These are phyloP conservation scores for Quercus mongolica DNA, from an alignment of 306 rosid genomes.

Conservation along the genomic window DNA sequence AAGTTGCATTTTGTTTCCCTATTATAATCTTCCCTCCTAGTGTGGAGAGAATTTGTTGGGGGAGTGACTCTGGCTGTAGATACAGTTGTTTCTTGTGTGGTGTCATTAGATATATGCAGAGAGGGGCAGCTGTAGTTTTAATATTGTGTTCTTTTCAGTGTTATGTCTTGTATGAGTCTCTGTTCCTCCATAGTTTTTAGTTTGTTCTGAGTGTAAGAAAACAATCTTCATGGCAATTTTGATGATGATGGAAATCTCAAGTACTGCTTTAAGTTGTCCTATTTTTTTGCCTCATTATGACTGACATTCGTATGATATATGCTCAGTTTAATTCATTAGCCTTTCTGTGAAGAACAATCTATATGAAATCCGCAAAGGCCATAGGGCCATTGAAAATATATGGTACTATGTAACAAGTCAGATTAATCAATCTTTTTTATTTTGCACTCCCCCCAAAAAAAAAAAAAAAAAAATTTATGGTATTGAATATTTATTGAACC, in stretches of 20 bases:
- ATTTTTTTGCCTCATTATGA: background rate
- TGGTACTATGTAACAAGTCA: no score
- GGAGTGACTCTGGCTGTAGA: conserved; percentile 18
- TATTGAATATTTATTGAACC: no score
- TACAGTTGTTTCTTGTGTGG: conserved; percentile 25
- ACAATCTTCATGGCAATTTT: conserved; percentile 35
- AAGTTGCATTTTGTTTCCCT: conserved; percentile 5
- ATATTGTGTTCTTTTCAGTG: conserved; percentile 27
- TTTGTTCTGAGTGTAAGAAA: conserved; percentile 23
- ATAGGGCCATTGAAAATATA: no score
- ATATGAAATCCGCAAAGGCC: no score
- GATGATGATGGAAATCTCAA: conserved; percentile 17
- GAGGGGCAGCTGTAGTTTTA: conserved; percentile 30
- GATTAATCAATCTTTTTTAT: no score
- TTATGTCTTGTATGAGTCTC: conserved; percentile 10
- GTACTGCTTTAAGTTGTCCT: background rate
- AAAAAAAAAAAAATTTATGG: no score
- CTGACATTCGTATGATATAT: background rate
- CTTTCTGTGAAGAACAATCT: background rate
- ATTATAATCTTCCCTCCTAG: conserved; percentile 12
- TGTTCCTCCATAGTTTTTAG: background rate
- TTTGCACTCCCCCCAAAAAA: no score
- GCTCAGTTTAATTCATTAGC: background rate
- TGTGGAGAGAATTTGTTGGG: conserved; percentile 15
- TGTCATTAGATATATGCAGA: conserved; percentile 14